Evolutionary conservation across 2,329 filamentous ascomycete species (phyloP), one percentile per base, ranked within the genome.

Genomic region (Trichoderma sp.): DNA sequence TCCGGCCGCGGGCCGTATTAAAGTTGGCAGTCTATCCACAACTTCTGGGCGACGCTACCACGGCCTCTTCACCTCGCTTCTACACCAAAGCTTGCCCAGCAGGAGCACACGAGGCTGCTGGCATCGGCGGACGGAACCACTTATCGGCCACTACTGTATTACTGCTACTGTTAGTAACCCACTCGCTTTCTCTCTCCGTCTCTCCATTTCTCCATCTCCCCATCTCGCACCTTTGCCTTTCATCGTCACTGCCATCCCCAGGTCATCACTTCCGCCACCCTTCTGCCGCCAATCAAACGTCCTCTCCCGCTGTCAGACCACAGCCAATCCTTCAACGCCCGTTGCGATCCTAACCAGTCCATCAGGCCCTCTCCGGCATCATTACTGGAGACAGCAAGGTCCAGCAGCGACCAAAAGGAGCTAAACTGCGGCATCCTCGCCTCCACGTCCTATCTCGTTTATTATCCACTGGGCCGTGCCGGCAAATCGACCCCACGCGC

Each of bases 21-120:
- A 67, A 67, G 63, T 52, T 49, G 63, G 40, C 24, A n/a, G 53
- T 43, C 47, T 11, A 40, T 67, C 63, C 63, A 59, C 63, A 58
- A 43, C 63, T 40, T 47, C 33, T 33, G 27, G 29, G n/a, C 63
- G 33, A 21, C 53, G 58, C 19, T 59, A 31, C 40, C 1, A 19
- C 29, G 29, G 27, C 11, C 49, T 29, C 35, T 40, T 24, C 63
- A 66, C 47, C n/a, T 57, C 53, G 35, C 55, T 55, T 37, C 63
- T 55, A 33, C 29, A n/a, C 63, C n/a, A 55, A 29, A 10, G 29
- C 63, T 40, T 47, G 53, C 55, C 55, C 55, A 35, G 40, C 53
- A 52, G 6, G 21, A 58, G 29, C 35, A 67, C 27, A 31, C 35
- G 40, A 47, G 29, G 43, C 40, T 43, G 33, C 29, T 29, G 21